Percentiles rank a stretch among this genome's conserved stretches.
These are phyloP conservation scores for Coniochaeta pulveracea DNA, from an alignment of 2,329 filamentous ascomycete species.

Conservation along the genomic window DNA sequence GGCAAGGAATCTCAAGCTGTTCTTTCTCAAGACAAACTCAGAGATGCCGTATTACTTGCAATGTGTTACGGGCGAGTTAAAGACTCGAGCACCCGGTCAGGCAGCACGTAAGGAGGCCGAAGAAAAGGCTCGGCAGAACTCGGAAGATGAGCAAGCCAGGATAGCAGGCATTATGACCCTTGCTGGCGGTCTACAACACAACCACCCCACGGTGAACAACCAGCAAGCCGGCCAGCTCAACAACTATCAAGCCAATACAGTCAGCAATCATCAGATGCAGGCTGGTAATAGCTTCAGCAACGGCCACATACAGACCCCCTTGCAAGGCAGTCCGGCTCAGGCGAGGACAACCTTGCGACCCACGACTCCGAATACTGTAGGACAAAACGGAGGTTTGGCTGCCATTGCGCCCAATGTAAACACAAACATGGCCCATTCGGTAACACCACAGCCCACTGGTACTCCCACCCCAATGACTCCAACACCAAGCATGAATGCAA, in stretches of 20 bases:
- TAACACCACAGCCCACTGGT: background rate
- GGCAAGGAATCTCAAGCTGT: conserved; percentile 78
- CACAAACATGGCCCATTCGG: background rate
- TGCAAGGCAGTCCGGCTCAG: no score
- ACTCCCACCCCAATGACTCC: no score
- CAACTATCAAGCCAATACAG: no score
- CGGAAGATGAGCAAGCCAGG: conserved; percentile 48
- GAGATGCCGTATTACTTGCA: conserved; percentile 84
- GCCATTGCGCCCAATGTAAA: background rate
- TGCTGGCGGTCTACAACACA: conserved; percentile 38
- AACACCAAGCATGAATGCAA: no score
- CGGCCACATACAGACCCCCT: no score
- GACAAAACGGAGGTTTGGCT: no score
- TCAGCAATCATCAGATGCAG: no score
- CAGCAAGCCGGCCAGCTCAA: no score
- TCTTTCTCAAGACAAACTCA: conserved; percentile 83
- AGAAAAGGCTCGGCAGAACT: conserved; percentile 45
- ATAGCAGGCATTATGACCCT: conserved; percentile 49
- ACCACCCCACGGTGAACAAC: conserved; percentile 7
- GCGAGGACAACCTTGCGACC: no score
- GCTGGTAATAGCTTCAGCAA: no score
- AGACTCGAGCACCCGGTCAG: conserved; percentile 69
- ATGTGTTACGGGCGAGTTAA: conserved; percentile 80
- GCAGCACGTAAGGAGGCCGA: conserved; percentile 59
- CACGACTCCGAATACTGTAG: background rate